Evolutionary conservation across 805 yeast genomes (phyloP), one percentile per base, ranked within the genome.

Genomic region (Wickerhamomyces tratensis): DNA sequence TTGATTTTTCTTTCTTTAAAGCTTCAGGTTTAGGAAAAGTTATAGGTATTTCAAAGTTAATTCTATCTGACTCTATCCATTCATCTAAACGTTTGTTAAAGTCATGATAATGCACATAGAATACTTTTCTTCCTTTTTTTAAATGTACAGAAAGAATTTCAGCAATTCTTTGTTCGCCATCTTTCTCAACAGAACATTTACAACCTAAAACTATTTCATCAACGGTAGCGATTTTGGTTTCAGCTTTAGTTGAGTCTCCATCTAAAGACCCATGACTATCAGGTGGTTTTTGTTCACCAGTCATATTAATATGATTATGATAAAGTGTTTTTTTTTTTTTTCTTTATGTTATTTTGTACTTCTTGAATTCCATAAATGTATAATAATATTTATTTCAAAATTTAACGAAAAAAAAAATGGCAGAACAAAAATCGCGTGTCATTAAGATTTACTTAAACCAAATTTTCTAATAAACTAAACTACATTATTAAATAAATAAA

Each of bases 1-100:
- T 27, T 33, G 46, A 43, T 39, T 49, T 47, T 33, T 69, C 77
- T 45, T 69, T 73, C 54, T 69, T 73, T 39, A 57, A 65, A 33
- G 63, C 64, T 46, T 73, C 76, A 0, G 79, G 78, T 49, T 75
- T 78, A 0, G 96, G 96, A 48, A 78, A 67, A 15, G 75, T 74
- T 43, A 91, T 76, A 0, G 86, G 86, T 43, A 78, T 67, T n/a
- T 71, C 66, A 42, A 79, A 72, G 58, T 87, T 86, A 10, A 93
- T 79, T 41, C 94, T 71, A 34, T 78, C 80, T 5, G 76, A 69
- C 20, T 73, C 69, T 7, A 93, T 77, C 98, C 98, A 91, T 61
- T 93, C 98, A 65, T 93, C 99, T 51, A 93, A 72, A 61, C 99
- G 83, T 62, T 93, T 93, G 68, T 93, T 93, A 69, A 82, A 93